These are phyloP conservation scores for Bombardia bombarda DNA, from an alignment of 495 filamentous ascomycete genomes.

Conservation along the genomic window DNA sequence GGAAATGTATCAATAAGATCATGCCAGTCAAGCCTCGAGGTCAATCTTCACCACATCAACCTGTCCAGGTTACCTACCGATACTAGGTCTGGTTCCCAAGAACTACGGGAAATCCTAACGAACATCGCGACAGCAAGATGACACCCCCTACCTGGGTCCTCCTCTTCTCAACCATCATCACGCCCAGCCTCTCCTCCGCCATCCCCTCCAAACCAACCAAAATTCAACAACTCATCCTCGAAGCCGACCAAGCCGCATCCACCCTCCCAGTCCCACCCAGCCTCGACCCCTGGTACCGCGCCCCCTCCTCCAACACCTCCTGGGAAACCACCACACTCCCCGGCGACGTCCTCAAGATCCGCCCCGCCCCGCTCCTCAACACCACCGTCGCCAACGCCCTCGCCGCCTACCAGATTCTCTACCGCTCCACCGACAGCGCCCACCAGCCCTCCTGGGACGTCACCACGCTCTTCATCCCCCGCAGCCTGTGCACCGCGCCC, in stretches of 20 bases:
- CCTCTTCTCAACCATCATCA: no score
- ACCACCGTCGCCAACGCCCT: conserved; percentile 23
- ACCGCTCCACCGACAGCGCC: conserved; percentile 37
- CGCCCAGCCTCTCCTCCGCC: no score
- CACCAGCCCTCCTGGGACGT: conserved; percentile 40
- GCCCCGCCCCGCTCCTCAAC: conserved; percentile 32
- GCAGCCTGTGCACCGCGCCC: conserved; percentile 4
- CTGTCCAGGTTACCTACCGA: no score
- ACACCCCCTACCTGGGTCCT: no score
- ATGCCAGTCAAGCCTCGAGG: no score
- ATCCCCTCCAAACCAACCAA: no score
- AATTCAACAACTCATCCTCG: not conserved
- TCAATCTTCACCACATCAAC: no score
- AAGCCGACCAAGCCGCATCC: not conserved
- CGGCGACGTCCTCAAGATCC: conserved; percentile 38
- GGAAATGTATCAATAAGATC: no score
- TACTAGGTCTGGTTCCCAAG: no score
- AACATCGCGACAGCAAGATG: no score
- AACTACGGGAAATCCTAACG: no score
- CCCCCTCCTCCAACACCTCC: conserved; percentile 23
- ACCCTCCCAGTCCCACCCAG: conserved; percentile 20
- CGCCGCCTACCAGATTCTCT: conserved; percentile 41
- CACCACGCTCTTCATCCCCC: conserved; percentile 40
- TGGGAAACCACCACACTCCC: conserved; percentile 27
- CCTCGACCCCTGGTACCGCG: conserved; percentile 40